Conservation (phyloP, 352 stramenopile species). For the Pythium rhizo-oryzae region DNA sequence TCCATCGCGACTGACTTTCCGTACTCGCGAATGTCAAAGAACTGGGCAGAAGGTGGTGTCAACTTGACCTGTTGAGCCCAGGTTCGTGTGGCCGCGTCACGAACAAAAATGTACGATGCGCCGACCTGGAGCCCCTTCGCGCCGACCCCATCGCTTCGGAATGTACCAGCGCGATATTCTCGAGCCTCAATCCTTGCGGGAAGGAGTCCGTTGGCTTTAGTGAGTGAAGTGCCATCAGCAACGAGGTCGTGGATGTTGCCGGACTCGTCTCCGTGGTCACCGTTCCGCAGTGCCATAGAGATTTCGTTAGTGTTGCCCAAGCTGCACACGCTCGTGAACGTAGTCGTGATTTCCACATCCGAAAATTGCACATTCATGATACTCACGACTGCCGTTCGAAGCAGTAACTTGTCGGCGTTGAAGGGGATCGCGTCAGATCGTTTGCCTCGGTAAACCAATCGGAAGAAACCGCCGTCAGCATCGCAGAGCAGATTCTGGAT, state of each 20-base stretch:
- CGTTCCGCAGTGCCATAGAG: constrained; percentile 51
- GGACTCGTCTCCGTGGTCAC: constrained; percentile 53
- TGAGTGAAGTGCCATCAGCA: constrained; percentile 46
- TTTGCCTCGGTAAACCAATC: constrained; percentile 58
- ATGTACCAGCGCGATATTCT: constrained; percentile 64
- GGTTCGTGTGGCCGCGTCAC: constrained; percentile 31
- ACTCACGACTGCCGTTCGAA: constrained; percentile 54
- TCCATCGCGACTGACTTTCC: constrained; percentile 51
- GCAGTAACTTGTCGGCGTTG: constrained; percentile 46
- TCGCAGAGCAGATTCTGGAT: constrained; percentile 72
- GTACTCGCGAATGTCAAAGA: constrained; percentile 60
- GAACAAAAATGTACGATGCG: constrained; percentile 67
- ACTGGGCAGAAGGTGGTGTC: constrained; percentile 36
- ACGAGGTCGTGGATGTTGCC: constrained; percentile 67
- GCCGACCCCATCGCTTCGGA: constrained; percentile 51
- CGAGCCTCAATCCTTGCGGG: constrained; percentile 40
- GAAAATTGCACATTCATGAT: constrained; percentile 59
- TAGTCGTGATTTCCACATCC: constrained; percentile 54
- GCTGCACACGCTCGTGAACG: constrained; percentile 56
- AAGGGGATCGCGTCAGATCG: constrained; percentile 62
- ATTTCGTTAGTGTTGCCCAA: constrained; percentile 43
- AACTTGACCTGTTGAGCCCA: constrained; percentile 71
- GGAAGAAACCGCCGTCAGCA: constrained; percentile 73
- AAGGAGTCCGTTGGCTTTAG: constrained; percentile 36
- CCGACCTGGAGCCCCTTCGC: constrained; percentile 75